Evolutionary conservation across 495 filamentous ascomycete species (phyloP).

Genomic region (Haplographium delicatum): DNA sequence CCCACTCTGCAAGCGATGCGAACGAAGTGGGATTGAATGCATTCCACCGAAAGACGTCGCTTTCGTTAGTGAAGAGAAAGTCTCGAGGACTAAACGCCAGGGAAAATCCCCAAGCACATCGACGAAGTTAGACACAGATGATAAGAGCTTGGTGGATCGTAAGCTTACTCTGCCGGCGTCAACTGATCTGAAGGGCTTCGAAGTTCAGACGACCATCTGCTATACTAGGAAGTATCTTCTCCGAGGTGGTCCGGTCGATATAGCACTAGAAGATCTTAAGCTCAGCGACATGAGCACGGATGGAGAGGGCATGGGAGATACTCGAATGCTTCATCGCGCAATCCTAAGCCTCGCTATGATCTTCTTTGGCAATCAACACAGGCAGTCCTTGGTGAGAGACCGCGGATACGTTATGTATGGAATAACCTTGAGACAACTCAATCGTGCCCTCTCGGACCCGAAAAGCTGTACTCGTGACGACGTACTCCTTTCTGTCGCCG

Average conservation of each 20-base stretch:
- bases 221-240: conserved; percentile 5
- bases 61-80: neutral
- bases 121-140: neutral
- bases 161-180: neutral
- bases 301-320: neutral
- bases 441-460: neutral
- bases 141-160: neutral
- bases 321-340: neutral
- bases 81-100: neutral
- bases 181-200: neutral
- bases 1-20: conserved; percentile 2
- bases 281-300: neutral
- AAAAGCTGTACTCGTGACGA: neutral
- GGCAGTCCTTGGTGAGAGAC: neutral
- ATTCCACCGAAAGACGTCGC: neutral
- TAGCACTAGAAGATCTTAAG: neutral
- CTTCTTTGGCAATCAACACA: conserved; percentile 5
- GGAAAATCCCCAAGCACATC: neutral
- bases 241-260: neutral
- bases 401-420: conserved; percentile 1
- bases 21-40: conserved; percentile 7
- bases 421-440: conserved; percentile 4
- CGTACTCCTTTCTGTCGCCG: neutral
- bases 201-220: conserved; percentile 1
- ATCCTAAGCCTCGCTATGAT: conserved; percentile 3